Conservation (phyloP, 164 flowering plant species). For the Stephania yunnanensis region DNA sequence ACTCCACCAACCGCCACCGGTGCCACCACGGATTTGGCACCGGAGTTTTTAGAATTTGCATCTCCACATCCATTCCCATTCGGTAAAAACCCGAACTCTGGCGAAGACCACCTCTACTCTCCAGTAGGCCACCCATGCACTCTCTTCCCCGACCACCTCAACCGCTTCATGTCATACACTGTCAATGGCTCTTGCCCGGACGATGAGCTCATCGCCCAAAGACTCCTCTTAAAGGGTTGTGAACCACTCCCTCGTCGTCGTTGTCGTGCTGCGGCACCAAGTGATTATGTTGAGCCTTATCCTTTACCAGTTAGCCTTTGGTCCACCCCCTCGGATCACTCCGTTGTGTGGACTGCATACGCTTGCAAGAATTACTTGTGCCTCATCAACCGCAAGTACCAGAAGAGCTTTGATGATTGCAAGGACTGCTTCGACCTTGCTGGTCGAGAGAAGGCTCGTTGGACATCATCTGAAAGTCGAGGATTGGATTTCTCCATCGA, state of each 20-base stretch:
- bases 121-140: constrained; percentile 48
- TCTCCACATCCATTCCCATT: constrained; percentile 40
- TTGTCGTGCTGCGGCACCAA: constrained; percentile 39
- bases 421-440: constrained; percentile 62
- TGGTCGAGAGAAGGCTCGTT: constrained; percentile 42
- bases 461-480: constrained; percentile 18
- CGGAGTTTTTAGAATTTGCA: constrained; percentile 36
- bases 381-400: constrained; percentile 35
- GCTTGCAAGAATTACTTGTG: constrained; percentile 56
- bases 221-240: constrained; percentile 60
- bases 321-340: constrained; percentile 48
- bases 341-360: constrained; percentile 57
- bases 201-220: constrained; percentile 52
- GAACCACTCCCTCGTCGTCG: constrained; percentile 75
- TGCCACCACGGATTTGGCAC: constrained; percentile 22
- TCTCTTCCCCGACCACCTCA: constrained; percentile 28
- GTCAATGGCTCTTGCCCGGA: constrained; percentile 52
- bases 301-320: constrained; percentile 46
- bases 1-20: not conserved
- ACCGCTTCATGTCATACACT: constrained; percentile 44
- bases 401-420: constrained; percentile 51
- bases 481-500: constrained; percentile 49
- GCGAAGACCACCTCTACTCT: constrained; percentile 35
- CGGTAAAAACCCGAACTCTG: constrained; percentile 39
- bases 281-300: constrained; percentile 33